Conservation (phyloP, 177 flowering plant species). For the Vitis hybrid region DNA sequence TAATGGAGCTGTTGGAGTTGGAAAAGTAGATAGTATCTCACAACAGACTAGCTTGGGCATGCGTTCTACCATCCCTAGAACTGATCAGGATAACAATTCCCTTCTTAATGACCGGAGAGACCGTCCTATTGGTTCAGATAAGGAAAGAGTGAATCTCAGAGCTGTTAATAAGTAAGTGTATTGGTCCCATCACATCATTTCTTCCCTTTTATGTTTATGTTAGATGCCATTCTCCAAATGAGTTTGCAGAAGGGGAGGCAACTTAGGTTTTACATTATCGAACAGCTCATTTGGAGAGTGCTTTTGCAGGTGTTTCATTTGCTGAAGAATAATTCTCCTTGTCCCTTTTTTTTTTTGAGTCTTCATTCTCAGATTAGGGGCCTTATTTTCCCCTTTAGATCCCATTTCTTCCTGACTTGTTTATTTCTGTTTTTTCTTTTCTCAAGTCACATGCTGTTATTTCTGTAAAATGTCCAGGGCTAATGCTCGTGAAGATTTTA, state of each 20-base stretch:
- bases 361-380: not conserved
- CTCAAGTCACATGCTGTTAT: not conserved
- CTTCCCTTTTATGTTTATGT: not conserved
- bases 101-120: conserved; percentile 64
- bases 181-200: not conserved
- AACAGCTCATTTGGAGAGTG: not conserved
- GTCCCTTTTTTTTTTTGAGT: not conserved
- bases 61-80: conserved; percentile 49
- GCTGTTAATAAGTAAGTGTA: conserved; percentile 63
- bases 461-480: conserved; percentile 34
- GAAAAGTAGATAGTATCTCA: conserved; percentile 52
- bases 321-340: not conserved
- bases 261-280: not conserved
- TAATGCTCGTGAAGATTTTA: conserved; percentile 55
- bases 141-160: conserved; percentile 68
- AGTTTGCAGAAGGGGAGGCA: too few relatives aligned
- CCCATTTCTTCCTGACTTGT: not conserved
- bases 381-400: not conserved
- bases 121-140: conserved; percentile 55
- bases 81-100: conserved; percentile 57
- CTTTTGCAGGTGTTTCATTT: conserved; percentile 2
- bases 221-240: not conserved
- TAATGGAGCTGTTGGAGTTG: conserved; percentile 55
- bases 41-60: conserved; percentile 51
- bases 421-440: not conserved